These are phyloP conservation scores for Fusarium nematophilum DNA, from an alignment of 2,329 filamentous ascomycete genomes.

Conservation along the genomic window DNA sequence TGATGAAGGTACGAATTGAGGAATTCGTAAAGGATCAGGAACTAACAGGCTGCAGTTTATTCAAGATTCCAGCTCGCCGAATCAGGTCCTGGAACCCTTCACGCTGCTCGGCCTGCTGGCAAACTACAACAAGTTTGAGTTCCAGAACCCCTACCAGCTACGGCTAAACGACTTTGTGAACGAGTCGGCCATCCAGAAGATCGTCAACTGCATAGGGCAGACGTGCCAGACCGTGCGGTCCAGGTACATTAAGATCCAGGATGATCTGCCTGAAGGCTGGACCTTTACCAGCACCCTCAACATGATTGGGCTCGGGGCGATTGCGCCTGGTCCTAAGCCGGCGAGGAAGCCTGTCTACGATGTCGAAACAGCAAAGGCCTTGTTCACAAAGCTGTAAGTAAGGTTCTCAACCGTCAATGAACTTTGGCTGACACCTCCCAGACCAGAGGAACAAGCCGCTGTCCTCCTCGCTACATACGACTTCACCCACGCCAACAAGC, in stretches of 20 bases:
- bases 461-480: constrained; percentile 90
- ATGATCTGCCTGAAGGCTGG: constrained; percentile 93
- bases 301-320: constrained; percentile 84
- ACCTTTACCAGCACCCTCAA: constrained; percentile 81
- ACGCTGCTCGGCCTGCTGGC: constrained; percentile 86
- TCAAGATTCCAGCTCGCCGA: constrained; percentile 77
- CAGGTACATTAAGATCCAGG: constrained; percentile 86
- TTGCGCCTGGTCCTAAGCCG: constrained; percentile 76
- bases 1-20: constrained; percentile 89
- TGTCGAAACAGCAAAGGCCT: constrained; percentile 82
- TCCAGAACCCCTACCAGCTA: constrained; percentile 94
- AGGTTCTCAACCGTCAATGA: neutral
- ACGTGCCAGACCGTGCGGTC: constrained; percentile 76
- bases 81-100: constrained; percentile 78
- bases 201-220: constrained; percentile 79
- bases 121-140: constrained; percentile 99
- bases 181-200: constrained; percentile 84
- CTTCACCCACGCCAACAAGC: constrained; percentile 92
- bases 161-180: constrained; percentile 97
- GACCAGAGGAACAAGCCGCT: constrained; percentile 82
- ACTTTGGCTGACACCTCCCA: constrained; percentile 49
- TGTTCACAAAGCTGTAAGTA: constrained; percentile 82
- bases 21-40: neutral
- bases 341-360: constrained; percentile 70
- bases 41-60: constrained; percentile 69